Base-by-base conservation (phyloP, 2,329 filamentous ascomycete species). In the Exophiala dermatitidis region DNA sequence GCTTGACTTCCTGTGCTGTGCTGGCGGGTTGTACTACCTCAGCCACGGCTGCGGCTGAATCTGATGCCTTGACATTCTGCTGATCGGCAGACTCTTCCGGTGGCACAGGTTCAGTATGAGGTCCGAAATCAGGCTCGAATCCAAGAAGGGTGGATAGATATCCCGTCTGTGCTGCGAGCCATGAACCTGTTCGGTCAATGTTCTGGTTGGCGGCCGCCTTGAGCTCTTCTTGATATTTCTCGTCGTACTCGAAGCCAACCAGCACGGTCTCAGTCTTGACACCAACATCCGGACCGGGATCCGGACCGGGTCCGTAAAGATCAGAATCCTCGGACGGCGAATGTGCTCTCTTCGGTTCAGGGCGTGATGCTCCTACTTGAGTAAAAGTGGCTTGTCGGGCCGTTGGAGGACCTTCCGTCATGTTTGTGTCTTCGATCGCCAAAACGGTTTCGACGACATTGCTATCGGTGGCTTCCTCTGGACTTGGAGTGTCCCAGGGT, bases 121-220 rank as follows among this genome's bases (percentile, higher is more conserved):
- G 34, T 12, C 56, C 50, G n/a, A 53, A 50, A 32, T 57, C 52
- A 1, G 81, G 72, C 53, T 81, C 78, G 50, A 77, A 80, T 38
- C 77, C 75, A 31, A 72, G 69, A 2, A 90, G 75, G 26, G 83
- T 83, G 41, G 83, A 77, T 53, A 91, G 78, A 63, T 94, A 93
- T 9, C 82, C 77, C 53, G 83, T 83, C 68, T 97, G 91, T 5
- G 89, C 86, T 62, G 83, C 75, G 31, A 97, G 79, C 91, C 91
- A 97, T 42, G 88, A 71, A 63, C 87, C 85, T 3, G 91, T 97
- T 58, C 90, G 83, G 68, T 93, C 88, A 48, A 93, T 73, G 64
- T 90, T 88, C n/a, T 79, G 81, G 19, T 84, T 74, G 5, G 87
- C 83, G 41, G 78, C 78, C 60, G 85, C 76, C 65, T 86, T 79